Base-by-base conservation (phyloP, 495 filamentous ascomycete genomes). In the Penicillium flavigenum region DNA sequence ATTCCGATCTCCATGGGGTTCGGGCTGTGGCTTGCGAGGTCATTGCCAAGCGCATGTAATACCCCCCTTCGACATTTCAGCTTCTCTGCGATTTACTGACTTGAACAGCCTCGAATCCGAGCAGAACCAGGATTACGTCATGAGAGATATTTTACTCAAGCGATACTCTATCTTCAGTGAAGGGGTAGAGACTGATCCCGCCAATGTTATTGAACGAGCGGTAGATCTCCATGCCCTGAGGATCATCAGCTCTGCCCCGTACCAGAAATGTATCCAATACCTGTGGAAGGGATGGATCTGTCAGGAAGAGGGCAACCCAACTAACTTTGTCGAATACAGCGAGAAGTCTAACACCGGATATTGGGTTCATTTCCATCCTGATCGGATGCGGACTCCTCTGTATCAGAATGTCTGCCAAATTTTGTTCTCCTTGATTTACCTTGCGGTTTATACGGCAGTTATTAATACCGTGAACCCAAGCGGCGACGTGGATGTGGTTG, bases 241-340 rank as follows among this genome's bases (percentile, higher is more conserved):
- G 26, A 82, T 98, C 27, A 97, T 97, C 57, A 88, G 89, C 16
- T 90, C 87, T 14, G 89, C 89, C 1, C 92, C 93, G n/a, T 98
- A 96, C 65, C 94, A 98, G 64, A 94, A 88, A 71, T 97, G 93
- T 66, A 90, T 97, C 64, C 82, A 78, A 45, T 92, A 90, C 63
- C 86, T 98, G 47, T 98, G 94, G 94, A 83, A 82, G 55, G 94
- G 94, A 41, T 98, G 94, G 94, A 80, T 96, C n/a, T 83, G 93
- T 11, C 94, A 98, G 66, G 89, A 98, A 58, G 89, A 96, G 54
- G 82, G 89, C 41, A 91, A 98, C 63, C 90, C 92, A 5, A 83
- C 85, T 12, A 86, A 83, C 24, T 98, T 98, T 63, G 81, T 96
- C 26, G 84, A 88, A 62, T 98, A 96, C 74, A 81, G 83, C 63